Evolutionary conservation across 2,329 filamentous ascomycete species (phyloP), one percentile per base, ranked within the genome.

Genomic region (Microdochium nivale): DNA sequence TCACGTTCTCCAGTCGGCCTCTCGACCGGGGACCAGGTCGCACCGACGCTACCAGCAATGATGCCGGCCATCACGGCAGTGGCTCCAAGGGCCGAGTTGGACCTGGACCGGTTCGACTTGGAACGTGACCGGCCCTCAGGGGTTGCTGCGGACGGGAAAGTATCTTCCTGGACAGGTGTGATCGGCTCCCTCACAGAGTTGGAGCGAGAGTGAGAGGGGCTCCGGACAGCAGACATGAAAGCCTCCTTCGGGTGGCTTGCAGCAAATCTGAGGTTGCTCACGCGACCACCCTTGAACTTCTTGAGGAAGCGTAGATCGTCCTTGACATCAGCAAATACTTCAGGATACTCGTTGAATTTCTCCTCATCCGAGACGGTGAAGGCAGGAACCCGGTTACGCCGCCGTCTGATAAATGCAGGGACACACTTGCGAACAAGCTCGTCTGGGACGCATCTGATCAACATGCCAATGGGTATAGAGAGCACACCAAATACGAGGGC

Each of bases 371-470:
- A 81, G n/a, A 87, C 71, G 3, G 75, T 84, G 46, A 86, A 58
- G 2, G 73, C 78, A 10, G 79, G 79, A 3, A 76, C 70, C 49
- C 74, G 71, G 25, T 67, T 54, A 23, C 66, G 66, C 49, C 71
- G 70, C 47, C 71, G 70, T 69, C 76, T 80, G 51, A 86, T 61
- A 51, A 77, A 73, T 40, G 76, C 66, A 2, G 78, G 74, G 40
- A 87, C 68, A 52, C 80, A 65, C 44, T 71, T 72, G 48, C 76
- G 67, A 46, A 87, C 63, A 16, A 85, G 70, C 47, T 79, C 75
- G 64, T 97, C 91, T 0, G 94, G 94, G 49, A 97, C 78, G 25
- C 89, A 75, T 48, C 94, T 88, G 53, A 97, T 86, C 30, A 88
- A 72, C 24, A 92, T 76, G 53, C 89, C 94, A 51, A 95, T 77